A percentile compares a stretch with the other conserved stretches of the same genome.
phyloP scores from a whole-genome alignment of 441 rosid species.

The Populus trichocarpa region DNA sequence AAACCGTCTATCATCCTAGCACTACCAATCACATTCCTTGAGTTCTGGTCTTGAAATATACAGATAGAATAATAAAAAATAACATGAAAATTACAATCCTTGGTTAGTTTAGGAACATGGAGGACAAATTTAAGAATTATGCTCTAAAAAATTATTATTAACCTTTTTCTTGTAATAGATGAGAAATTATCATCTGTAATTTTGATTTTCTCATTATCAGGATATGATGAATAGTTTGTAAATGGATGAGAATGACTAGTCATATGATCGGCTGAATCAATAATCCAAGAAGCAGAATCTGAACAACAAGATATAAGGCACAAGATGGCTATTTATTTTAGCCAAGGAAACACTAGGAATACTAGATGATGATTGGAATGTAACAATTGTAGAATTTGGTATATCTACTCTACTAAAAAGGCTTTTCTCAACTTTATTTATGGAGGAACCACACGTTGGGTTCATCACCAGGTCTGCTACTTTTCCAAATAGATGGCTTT shows the following conservation, averaged over 20 bases:
- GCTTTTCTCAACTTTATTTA: background rate
- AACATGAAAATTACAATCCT: background rate
- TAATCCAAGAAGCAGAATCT: too few species aligned
- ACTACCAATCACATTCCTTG: too few species aligned
- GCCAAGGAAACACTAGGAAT: too few species aligned
- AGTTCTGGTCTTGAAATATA: too few species aligned
- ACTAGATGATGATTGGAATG: background rate
- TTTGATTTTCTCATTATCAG: background rate
- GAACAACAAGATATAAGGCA: background rate
- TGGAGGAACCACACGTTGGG: background rate
- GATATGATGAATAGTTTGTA: too few species aligned
- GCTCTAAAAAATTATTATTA: background rate
- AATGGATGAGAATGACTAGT: too few species aligned
- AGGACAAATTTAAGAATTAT: background rate
- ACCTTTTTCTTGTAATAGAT: too few species aligned
- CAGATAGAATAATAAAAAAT: background rate
- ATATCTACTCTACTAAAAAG: too few species aligned
- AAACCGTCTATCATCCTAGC: too few species aligned
- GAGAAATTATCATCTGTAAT: background rate
- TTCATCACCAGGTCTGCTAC: background rate
- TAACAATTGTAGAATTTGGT: too few species aligned
- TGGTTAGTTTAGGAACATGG: background rate
- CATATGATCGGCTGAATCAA: too few species aligned
- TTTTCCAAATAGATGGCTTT: background rate
- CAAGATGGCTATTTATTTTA: too few species aligned